Evolutionary conservation across 2,329 filamentous ascomycete genomes (phyloP).

Genomic region (Tetracladium maxilliforme): DNA sequence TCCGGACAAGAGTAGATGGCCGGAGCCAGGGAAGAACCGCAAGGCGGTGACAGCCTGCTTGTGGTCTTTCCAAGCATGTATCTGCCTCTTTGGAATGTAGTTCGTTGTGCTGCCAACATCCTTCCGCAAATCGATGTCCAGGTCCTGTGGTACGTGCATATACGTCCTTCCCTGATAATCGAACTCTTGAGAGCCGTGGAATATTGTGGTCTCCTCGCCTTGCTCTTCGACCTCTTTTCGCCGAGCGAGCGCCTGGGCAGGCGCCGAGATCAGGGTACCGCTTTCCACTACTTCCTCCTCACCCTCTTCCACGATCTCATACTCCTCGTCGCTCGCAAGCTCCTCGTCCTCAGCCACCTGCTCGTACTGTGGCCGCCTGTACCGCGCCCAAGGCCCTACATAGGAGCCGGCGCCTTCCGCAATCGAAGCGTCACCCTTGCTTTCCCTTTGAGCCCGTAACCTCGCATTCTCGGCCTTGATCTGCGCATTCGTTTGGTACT

Average conservation of each 20-base stretch:
- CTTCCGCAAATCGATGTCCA: slow-evolving; percentile 74
- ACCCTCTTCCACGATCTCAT: slow-evolving; percentile 62
- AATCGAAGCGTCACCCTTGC: slow-evolving; percentile 69
- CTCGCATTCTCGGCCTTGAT: slow-evolving; percentile 58
- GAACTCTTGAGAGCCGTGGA: slow-evolving; percentile 69
- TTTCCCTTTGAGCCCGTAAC: slow-evolving; percentile 63
- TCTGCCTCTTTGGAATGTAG: slow-evolving; percentile 85
- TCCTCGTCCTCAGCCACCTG: slow-evolving; percentile 60
- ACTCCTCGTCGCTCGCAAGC: slow-evolving; percentile 66
- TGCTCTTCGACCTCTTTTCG: slow-evolving; percentile 39
- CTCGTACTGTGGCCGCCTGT: slow-evolving; percentile 58
- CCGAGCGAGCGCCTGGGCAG: slow-evolving; percentile 34
- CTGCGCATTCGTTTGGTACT: slow-evolving; percentile 35
- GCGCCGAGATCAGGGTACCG: slow-evolving; percentile 43
- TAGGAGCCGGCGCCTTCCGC: slow-evolving; percentile 82
- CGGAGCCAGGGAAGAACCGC: slow-evolving; percentile 77
- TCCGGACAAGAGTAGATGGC: slow-evolving; percentile 80
- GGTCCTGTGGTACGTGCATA: slow-evolving; percentile 90
- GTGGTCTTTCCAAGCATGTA: slow-evolving; percentile 80
- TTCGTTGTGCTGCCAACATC: slow-evolving; percentile 71
- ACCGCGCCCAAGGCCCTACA: slow-evolving; percentile 87
- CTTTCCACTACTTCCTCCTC: slow-evolving; percentile 56
- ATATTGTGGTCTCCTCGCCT: slow-evolving; percentile 69
- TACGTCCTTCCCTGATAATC: slow-evolving; percentile 95
- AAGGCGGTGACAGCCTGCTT: slow-evolving; percentile 75